Evolutionary conservation across 108 stramenopile genomes (phyloP), one percentile per base, ranked within the genome.

Genomic region (Skeletonema tropicum): DNA sequence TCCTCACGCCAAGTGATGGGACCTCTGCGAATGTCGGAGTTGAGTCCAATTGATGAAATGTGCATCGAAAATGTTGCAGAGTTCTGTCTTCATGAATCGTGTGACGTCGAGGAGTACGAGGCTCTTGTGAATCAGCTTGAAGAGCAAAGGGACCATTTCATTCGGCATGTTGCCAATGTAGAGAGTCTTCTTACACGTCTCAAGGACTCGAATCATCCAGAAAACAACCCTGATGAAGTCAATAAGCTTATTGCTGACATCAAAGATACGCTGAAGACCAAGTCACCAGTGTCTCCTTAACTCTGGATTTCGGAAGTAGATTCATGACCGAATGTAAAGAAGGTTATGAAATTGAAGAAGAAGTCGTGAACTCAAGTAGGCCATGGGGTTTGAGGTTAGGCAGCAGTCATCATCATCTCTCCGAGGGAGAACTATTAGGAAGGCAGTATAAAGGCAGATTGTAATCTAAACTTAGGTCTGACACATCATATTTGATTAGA

Each of bases 31-130:
- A 60, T 60, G 41, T 39, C 70, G 3, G 75, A 81, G 41, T 74
- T 84, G 25, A 81, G 62, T 42, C 70, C 75, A 42, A 76, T 83
- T 45, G 82, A 86, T 63, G 71, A 76, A 68, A 86, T 86, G 85
- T 71, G 77, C 49, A 80, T 86, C 23, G 79, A 86, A 60, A 86
- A 86, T 36, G 79, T 72, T 17, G 85, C 85, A 25, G 82, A 83
- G 36, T 76, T 83, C 42, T 86, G 85, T 66, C 68, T 86, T 35
- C 74, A 80, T 45, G 85, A 75, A 15, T 48, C 79, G n/a, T 86
- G 85, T 60, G 70, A 80, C 41, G 30, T 83, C 26, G 82, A 83
- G 25, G 82, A 86, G 46, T 72, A 86, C 49, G 82, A 83, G 46
- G 85, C 82, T 14, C 64, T 86, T 36, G 69, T 86, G 55, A 83